Evolutionary conservation across 139 green algal species (phyloP).

Genomic region (Picochlorum sp.): DNA sequence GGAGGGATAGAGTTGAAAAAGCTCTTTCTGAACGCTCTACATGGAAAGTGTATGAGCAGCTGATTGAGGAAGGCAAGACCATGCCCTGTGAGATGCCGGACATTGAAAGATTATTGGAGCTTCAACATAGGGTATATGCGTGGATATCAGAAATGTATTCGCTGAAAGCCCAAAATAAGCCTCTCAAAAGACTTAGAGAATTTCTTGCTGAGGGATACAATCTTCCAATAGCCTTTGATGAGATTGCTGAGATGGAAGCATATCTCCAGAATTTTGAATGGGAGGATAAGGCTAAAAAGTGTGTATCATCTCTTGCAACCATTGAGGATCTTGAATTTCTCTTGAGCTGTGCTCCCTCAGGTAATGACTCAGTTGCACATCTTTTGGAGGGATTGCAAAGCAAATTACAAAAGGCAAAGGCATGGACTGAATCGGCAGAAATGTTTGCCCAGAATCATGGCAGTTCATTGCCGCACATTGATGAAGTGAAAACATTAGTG

Average conservation of each 20-base stretch:
- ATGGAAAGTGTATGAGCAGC: constrained; percentile 10
- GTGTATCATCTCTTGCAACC: constrained; percentile 10
- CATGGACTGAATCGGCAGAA: not conserved
- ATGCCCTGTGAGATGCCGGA: constrained; percentile 32
- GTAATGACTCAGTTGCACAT: too few species aligned
- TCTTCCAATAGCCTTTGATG: constrained; percentile 31
- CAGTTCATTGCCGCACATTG: constrained; percentile 10
- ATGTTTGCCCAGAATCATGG: not conserved
- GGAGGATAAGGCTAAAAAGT: constrained; percentile 36
- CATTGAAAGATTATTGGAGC: constrained; percentile 14
- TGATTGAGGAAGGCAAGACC: constrained; percentile 18
- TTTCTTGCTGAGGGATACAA: constrained; percentile 14
- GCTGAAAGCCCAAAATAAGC: constrained; percentile 6
- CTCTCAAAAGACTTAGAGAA: constrained; percentile 29
- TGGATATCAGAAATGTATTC: constrained; percentile 19
- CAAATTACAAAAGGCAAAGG: not conserved
- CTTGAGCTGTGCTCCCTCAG: too few species aligned
- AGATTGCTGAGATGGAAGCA: constrained; percentile 31
- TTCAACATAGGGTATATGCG: constrained; percentile 22
- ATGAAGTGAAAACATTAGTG: constrained; percentile 25
- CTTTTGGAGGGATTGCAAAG: not conserved
- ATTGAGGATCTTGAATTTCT: not conserved
- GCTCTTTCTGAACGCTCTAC: constrained; percentile 10
- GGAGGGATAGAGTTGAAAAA: constrained; percentile 15
- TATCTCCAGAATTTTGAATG: constrained; percentile 40